phyloP scores from a whole-genome alignment of 192 early-diverging fungal species.

The Backusella westeae region DNA sequence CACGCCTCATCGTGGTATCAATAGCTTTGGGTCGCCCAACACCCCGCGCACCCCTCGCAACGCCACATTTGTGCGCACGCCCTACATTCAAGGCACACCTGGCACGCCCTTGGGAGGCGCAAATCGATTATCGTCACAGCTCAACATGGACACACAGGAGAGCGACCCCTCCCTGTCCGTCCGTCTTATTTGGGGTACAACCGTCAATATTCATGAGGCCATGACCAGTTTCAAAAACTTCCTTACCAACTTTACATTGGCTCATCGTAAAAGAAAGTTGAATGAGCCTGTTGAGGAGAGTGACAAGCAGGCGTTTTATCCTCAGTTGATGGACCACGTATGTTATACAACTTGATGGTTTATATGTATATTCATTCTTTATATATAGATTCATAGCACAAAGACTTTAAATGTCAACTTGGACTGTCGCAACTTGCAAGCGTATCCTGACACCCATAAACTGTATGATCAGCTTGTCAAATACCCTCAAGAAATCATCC shows the following conservation, averaged over 20 bases:
- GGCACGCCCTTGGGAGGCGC: neutral
- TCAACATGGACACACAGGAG: conserved; percentile 28
- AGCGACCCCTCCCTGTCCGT: conserved; percentile 38
- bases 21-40: conserved; percentile 12
- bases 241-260: conserved; percentile 65
- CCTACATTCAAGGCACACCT: conserved; percentile 8
- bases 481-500: conserved; percentile 96
- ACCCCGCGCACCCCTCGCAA: conserved; percentile 24
- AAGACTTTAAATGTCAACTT: conserved; percentile 79
- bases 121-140: neutral
- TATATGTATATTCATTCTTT: neutral
- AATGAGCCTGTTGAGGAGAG: conserved; percentile 31
- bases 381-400: conserved; percentile 60
- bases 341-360: neutral
- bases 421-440: conserved; percentile 80
- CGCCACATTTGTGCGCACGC: conserved; percentile 32
- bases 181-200: conserved; percentile 91
- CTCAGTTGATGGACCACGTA: conserved; percentile 61
- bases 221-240: conserved; percentile 82
- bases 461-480: conserved; percentile 86
- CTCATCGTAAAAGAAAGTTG: conserved; percentile 47
- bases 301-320: conserved; percentile 74
- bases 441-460: conserved; percentile 61
- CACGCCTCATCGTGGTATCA: conserved; percentile 23
- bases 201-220: conserved; percentile 83